Evolutionary conservation across 495 filamentous ascomycete genomes (phyloP).

Genomic region (Diplogelasinospora grovesii): DNA sequence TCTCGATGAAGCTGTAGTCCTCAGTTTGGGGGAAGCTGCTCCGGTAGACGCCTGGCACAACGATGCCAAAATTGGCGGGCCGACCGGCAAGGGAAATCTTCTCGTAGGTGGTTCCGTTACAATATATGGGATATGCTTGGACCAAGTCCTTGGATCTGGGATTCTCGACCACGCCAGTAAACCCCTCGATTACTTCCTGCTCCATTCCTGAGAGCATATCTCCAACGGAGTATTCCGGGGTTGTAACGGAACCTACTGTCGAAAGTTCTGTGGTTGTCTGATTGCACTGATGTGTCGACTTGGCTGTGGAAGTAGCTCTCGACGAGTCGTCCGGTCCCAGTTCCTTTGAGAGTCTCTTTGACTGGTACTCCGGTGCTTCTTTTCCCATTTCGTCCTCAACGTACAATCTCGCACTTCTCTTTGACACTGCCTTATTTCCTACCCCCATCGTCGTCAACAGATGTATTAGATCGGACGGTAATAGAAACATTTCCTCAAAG

Average conservation of each 20-base stretch:
- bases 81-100: conserved; percentile 22
- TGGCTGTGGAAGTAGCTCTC: conserved; percentile 10
- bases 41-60: conserved; percentile 64
- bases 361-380: conserved; percentile 2
- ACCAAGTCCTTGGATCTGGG: not conserved
- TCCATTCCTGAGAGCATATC: not conserved
- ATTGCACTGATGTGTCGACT: conserved; percentile 9
- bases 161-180: not conserved
- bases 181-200: not conserved
- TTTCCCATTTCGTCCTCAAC: conserved; percentile 17
- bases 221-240: no score
- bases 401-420: conserved; percentile 18
- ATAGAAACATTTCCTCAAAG: no score
- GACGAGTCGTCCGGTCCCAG: not conserved
- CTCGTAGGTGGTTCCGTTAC: conserved; percentile 1
- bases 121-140: not conserved
- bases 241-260: not conserved
- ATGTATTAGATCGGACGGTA: not conserved
- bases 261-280: conserved; percentile 10
- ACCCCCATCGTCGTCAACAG: conserved; percentile 11
- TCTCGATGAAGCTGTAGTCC: conserved; percentile 58
- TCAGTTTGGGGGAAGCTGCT: conserved; percentile 62
- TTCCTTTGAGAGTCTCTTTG: conserved; percentile 5
- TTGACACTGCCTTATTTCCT: conserved; percentile 17
- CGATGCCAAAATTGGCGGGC: conserved; percentile 61